phyloP scores from a whole-genome alignment of 2,329 filamentous ascomycete genomes.

The Corniculantispora saksenae region DNA sequence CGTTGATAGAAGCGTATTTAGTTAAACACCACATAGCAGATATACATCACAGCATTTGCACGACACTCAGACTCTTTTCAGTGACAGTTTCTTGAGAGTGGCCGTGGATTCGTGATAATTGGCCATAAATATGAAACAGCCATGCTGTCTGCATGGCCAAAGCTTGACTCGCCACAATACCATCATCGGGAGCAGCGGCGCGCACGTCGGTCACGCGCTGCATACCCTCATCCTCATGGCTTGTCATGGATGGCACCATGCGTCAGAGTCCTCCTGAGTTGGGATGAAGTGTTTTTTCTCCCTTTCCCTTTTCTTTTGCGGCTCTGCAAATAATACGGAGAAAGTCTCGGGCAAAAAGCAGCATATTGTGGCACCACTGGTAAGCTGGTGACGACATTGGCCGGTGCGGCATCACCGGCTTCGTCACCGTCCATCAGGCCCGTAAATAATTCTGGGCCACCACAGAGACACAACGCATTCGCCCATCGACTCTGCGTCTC shows the following conservation, averaged over 20 bases:
- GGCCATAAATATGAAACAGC: not conserved
- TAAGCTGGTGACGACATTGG: constrained; percentile 14
- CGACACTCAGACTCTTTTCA: not conserved
- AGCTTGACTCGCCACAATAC: not conserved
- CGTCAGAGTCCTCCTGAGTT: not conserved
- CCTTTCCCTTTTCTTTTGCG: not conserved
- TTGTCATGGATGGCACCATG: too few species aligned
- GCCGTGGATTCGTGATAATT: not conserved
- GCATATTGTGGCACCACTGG: not conserved
- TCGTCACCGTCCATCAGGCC: constrained; percentile 1
- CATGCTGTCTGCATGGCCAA: not conserved
- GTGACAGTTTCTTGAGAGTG: not conserved
- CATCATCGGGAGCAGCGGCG: not conserved
- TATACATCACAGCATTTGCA: not conserved
- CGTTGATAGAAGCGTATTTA: constrained; percentile 15
- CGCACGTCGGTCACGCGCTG: not conserved
- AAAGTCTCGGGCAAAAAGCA: not conserved
- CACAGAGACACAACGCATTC: not conserved
- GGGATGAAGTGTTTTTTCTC: not conserved
- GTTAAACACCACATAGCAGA: not conserved
- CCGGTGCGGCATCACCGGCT: constrained; percentile 13
- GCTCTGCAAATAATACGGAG: not conserved
- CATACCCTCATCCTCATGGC: not conserved
- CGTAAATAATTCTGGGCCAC: constrained; percentile 10
- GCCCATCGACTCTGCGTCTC: not conserved